phyloP scores from a whole-genome alignment of 2,329 filamentous ascomycete species.

The Monilinia aucupariae region DNA sequence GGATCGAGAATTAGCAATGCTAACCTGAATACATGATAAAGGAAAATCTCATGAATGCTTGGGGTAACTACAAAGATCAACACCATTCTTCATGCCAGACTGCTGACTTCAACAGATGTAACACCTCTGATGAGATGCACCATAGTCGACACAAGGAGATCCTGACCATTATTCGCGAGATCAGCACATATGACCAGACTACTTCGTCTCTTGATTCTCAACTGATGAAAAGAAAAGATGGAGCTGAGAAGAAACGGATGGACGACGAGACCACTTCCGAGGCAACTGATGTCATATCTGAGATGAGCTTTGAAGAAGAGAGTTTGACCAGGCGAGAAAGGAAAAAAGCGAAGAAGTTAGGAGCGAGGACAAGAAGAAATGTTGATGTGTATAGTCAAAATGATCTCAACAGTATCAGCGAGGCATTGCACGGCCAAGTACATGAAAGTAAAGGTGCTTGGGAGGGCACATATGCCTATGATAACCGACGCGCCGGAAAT shows the following conservation, averaged over 20 bases:
- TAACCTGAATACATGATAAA: constrained; percentile 13
- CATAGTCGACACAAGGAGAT: constrained; percentile 34
- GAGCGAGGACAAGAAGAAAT: constrained; percentile 10
- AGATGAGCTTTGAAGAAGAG: constrained; percentile 16
- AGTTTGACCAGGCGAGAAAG: constrained; percentile 25
- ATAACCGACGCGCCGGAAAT: constrained; percentile 9
- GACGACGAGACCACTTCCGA: constrained; percentile 11
- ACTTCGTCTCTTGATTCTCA: constrained; percentile 6
- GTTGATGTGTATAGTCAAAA: constrained; percentile 27
- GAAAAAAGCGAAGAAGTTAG: constrained; percentile 30
- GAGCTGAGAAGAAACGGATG: neutral
- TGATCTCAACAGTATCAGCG: constrained; percentile 30
- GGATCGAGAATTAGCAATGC: neutral
- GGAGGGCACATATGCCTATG: constrained; percentile 28
- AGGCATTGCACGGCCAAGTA: constrained; percentile 29
- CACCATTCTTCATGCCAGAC: neutral
- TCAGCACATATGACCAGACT: constrained; percentile 25
- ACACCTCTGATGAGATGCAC: constrained; percentile 33
- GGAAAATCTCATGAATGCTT: constrained; percentile 33
- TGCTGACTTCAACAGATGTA: constrained; percentile 29
- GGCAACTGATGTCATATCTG: constrained; percentile 24
- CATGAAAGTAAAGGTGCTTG: constrained; percentile 32
- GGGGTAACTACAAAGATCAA: constrained; percentile 23
- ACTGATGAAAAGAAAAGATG: neutral
- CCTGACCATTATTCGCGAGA: constrained; percentile 27